Percentiles rank a stretch among this genome's conserved stretches.
These are phyloP conservation scores for Kokia cookei DNA, from an alignment of 441 rosid genomes.

Conservation along the genomic window DNA sequence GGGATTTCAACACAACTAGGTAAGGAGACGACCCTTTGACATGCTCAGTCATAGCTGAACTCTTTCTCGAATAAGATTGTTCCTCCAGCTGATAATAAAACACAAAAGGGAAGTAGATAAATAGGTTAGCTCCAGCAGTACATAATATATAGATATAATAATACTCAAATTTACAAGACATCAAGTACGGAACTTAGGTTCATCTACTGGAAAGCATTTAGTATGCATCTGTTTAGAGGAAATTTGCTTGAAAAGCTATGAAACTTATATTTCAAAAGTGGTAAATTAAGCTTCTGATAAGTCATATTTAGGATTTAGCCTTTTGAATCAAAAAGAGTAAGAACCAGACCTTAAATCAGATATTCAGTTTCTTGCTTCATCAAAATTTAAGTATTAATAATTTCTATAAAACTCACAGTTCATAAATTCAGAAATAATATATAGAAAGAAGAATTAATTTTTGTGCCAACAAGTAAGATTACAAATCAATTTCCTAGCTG, in stretches of 20 bases:
- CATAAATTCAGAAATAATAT: neutral
- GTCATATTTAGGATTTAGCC: neutral
- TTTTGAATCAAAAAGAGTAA: no score
- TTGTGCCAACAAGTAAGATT: neutral
- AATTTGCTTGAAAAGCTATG: neutral
- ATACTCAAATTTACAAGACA: neutral
- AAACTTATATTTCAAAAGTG: neutral
- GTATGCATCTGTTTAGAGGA: neutral
- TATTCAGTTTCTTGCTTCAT: no score
- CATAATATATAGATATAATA: neutral
- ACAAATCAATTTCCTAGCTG: neutral
- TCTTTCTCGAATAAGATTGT: conserved; percentile 38
- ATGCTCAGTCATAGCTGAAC: conserved; percentile 35
- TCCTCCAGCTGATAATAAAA: conserved; percentile 42
- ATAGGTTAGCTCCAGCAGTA: neutral
- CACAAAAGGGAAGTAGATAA: conserved; percentile 17
- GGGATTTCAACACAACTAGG: conserved; percentile 78
- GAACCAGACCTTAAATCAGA: no score
- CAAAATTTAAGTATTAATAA: neutral
- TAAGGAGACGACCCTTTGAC: conserved; percentile 36
- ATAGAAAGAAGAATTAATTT: neutral
- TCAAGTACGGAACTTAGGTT: neutral
- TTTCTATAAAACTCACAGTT: neutral
- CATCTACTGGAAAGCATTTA: neutral
- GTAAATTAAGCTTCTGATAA: neutral